Conservation (phyloP, 371 early-diverging fungal species). For the Funneliformis caledonium region DNA sequence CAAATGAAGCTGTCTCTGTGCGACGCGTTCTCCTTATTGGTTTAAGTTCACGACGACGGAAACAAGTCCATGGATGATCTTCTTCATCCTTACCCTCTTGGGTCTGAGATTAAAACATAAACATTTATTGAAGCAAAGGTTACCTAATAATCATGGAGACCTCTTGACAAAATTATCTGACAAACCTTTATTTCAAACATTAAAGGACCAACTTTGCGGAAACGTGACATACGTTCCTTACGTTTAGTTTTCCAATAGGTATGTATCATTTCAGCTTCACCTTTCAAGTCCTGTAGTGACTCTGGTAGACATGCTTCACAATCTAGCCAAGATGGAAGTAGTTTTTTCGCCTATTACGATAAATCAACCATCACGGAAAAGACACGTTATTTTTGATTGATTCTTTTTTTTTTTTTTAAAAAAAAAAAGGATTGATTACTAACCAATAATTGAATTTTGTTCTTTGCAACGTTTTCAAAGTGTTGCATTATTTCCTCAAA, state of each 20-base stretch:
- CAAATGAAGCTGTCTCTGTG: slow-evolving; percentile 84
- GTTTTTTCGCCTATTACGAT: slow-evolving; percentile 9
- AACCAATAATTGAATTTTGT: slow-evolving; percentile 52
- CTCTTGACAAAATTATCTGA: slow-evolving; percentile 19
- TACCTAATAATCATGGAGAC: slow-evolving; percentile 42
- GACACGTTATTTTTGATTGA: no score
- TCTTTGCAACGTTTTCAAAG: slow-evolving; percentile 62
- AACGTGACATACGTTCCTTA: not conserved
- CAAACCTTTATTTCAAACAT: slow-evolving; percentile 22
- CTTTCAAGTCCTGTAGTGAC: not conserved
- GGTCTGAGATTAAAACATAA: not conserved
- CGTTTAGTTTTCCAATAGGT: slow-evolving; percentile 38
- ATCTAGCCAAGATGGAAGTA: slow-evolving; percentile 32
- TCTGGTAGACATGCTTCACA: not conserved
- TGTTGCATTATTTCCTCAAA: slow-evolving; percentile 84
- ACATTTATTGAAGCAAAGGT: slow-evolving; percentile 43
- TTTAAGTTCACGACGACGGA: slow-evolving; percentile 92
- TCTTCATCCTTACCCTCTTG: slow-evolving; percentile 61
- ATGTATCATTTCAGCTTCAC: slow-evolving; percentile 6
- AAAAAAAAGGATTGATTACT: not conserved
- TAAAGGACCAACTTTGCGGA: not conserved
- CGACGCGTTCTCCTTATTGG: slow-evolving; percentile 87
- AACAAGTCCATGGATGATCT: slow-evolving; percentile 95
- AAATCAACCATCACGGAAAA: not conserved
- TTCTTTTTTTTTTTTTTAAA: no score